Percentiles rank a stretch among this genome's conserved stretches.
Evolutionary conservation across 208 protist species (phyloP).

Genomic region (Porcisia deanei): DNA sequence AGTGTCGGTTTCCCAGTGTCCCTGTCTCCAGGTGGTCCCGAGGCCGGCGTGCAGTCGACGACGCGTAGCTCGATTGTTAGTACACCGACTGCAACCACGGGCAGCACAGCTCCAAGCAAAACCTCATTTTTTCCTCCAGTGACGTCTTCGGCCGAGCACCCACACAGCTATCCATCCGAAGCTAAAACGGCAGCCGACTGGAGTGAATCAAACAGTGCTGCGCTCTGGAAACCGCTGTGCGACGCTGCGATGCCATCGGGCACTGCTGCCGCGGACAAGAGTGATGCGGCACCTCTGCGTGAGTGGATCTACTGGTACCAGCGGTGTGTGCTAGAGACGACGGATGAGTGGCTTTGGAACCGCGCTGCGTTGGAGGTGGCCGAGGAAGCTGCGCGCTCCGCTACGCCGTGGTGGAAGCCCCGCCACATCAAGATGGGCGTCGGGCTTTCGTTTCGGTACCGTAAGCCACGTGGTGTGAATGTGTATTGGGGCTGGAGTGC

Average conservation of each 20-base stretch:
- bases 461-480: constrained; percentile 71
- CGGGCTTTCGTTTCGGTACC: constrained; percentile 68
- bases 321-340: constrained; percentile 26
- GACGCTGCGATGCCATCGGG: neutral
- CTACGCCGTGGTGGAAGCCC: constrained; percentile 44
- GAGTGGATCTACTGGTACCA: constrained; percentile 32
- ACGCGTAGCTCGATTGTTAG: neutral
- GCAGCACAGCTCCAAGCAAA: neutral
- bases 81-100: neutral
- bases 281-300: neutral
- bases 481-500: constrained; percentile 65
- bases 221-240: neutral
- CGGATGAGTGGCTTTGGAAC: constrained; percentile 35
- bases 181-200: neutral
- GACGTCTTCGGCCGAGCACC: neutral
- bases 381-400: constrained; percentile 10
- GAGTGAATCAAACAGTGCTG: neutral
- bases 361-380: constrained; percentile 21
- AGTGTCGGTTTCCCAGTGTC: neutral
- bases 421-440: constrained; percentile 60
- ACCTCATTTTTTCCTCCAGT: neutral
- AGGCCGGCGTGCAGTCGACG: neutral
- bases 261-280: neutral
- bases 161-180: neutral
- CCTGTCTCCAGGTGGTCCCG: neutral